Evolutionary conservation across 2,329 filamentous ascomycete species (phyloP), one percentile per base, ranked within the genome.

Genomic region (Aspergillus flavus): DNA sequence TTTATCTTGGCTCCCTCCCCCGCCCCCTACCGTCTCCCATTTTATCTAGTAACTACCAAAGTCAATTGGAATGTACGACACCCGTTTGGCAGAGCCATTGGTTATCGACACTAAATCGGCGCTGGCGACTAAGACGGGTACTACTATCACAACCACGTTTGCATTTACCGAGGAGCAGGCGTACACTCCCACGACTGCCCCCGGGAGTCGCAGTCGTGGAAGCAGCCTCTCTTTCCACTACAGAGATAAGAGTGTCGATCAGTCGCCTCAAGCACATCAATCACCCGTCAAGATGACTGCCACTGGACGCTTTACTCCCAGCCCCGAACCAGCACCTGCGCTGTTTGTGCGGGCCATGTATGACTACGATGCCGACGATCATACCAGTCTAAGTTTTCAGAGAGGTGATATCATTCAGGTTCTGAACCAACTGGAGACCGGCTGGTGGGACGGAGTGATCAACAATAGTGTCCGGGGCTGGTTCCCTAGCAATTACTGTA

Each of bases 401-500:
- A 91, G 96, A 78, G 95, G 95, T 74, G 95, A 99, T 80, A 89
- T 98, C 70, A 99, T 99, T 73, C 94, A 98, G 81, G 95, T 99
- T 72, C 94, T 99, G 72, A 99, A 95, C 59, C 94, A 97, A 81
- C 85, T 98, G 62, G 95, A 99, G 79, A 98, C 94, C 73, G 95
- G 95, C 61, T 99, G 95, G 95, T 99, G 95, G 95, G 95, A 99
- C 81, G 95, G 95, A 56, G 93, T 99, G 61, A 97, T 99, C 77
- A 95, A 97, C 74, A 93, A 94, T 63, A 71, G 64, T 58, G 91
- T 97, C 70, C 90, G 95, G 76, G 95, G 95, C 76, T 99, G 95
- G 95, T 99, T 99, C 78, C 95, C 95, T 43, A 98, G 94, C 84
- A 99, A 99, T 79, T 99, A 99, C 81, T 98, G 95, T 82, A 89